These are phyloP conservation scores for Alternaria conjuncta DNA, from an alignment of 2,329 filamentous ascomycete species.

Conservation along the genomic window DNA sequence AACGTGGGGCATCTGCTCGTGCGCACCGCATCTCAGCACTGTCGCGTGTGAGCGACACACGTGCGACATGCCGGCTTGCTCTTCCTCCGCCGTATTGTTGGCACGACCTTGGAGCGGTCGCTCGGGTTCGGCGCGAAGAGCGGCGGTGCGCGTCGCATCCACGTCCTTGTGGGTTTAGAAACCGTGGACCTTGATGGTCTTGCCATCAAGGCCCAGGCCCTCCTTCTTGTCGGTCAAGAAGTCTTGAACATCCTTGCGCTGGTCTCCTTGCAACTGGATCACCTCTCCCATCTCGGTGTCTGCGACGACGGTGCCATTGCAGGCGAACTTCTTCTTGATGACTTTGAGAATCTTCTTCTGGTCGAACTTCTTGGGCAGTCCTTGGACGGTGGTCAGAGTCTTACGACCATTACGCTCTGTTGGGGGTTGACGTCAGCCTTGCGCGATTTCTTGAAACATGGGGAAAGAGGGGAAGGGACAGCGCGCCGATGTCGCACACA, in stretches of 20 bases:
- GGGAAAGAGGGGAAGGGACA: not conserved
- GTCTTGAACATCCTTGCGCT: constrained; percentile 97
- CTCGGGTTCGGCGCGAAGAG: constrained; percentile 3
- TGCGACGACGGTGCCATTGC: constrained; percentile 99
- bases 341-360: constrained; percentile 99
- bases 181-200: constrained; percentile 86
- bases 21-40: constrained; percentile 25
- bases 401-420: constrained; percentile 99
- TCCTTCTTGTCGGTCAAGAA: constrained; percentile 96
- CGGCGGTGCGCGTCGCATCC: constrained; percentile 15
- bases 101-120: constrained; percentile 13
- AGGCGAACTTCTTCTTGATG: constrained; percentile 99
- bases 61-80: constrained; percentile 9
- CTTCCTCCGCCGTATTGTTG: constrained; percentile 6
- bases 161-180: constrained; percentile 30
- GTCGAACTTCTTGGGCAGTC: constrained; percentile 97
- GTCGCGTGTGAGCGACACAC: constrained; percentile 7
- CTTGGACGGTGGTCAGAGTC: constrained; percentile 99
- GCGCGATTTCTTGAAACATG: constrained; percentile 11
- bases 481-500: not conserved
- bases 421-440: constrained; percentile 51
- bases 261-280: constrained; percentile 98
- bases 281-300: constrained; percentile 98
- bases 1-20: constrained; percentile 29
- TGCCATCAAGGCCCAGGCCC: constrained; percentile 89